These are phyloP conservation scores for Candida neerlandica DNA, from an alignment of 1,139 yeast species.

Conservation along the genomic window DNA sequence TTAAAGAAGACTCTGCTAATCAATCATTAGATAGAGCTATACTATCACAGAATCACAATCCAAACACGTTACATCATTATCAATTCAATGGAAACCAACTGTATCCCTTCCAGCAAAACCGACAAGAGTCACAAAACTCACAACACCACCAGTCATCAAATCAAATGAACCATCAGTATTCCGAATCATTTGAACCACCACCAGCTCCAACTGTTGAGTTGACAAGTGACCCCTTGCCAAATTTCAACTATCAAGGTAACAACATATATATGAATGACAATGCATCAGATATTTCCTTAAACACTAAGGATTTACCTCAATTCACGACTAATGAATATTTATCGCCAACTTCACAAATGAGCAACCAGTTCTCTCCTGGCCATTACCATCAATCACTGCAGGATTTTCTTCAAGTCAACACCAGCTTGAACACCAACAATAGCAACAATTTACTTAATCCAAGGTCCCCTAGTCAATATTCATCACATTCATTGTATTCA, in stretches of 20 bases:
- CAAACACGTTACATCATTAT: conserved; percentile 2
- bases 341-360: conserved; percentile 16
- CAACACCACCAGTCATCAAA: not conserved
- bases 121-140: not conserved
- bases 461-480: conserved; percentile 23
- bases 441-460: conserved; percentile 17
- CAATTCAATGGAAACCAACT: not conserved
- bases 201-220: conserved; percentile 10
- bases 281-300: conserved; percentile 13
- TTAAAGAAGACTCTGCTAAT: not conserved
- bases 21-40: conserved; percentile 3
- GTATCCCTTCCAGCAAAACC: not conserved
- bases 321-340: conserved; percentile 15
- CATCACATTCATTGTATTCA: conserved; percentile 33
- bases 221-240: conserved; percentile 8
- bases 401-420: conserved; percentile 12
- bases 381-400: conserved; percentile 6
- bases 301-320: conserved; percentile 9
- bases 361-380: conserved; percentile 10
- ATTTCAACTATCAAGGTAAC: conserved; percentile 4
- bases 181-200: conserved; percentile 7
- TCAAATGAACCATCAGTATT: not conserved
- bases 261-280: conserved; percentile 9
- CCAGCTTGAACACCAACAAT: not conserved
- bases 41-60: conserved; percentile 2